These are phyloP conservation scores for Sclerotinia trifoliorum DNA, from an alignment of 2,329 filamentous ascomycete species.

Conservation along the genomic window DNA sequence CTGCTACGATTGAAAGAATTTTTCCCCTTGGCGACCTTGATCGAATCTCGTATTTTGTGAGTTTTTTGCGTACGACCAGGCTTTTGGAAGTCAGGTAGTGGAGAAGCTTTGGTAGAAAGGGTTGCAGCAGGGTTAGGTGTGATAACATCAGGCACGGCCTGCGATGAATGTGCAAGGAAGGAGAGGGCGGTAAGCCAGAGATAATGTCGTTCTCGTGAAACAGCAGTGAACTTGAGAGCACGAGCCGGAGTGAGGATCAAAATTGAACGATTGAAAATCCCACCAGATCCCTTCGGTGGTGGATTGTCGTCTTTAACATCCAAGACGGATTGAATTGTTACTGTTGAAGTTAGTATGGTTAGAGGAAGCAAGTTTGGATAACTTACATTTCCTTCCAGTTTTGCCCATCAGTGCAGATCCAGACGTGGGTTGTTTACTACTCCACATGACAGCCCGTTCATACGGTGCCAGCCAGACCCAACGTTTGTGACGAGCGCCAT, in stretches of 20 bases:
- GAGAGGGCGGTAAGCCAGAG: slow-evolving; percentile 93
- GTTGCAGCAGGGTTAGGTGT: slow-evolving; percentile 54
- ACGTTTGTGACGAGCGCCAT: slow-evolving; percentile 78
- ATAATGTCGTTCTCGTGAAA: slow-evolving; percentile 81
- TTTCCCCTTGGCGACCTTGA: slow-evolving; percentile 77
- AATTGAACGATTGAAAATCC: slow-evolving; percentile 87
- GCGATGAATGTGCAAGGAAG: slow-evolving; percentile 87
- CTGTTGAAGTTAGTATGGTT: slow-evolving; percentile 50
- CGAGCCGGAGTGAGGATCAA: slow-evolving; percentile 90
- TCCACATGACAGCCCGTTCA: slow-evolving; percentile 95
- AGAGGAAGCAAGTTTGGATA: slow-evolving; percentile 22
- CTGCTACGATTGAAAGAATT: slow-evolving; percentile 42
- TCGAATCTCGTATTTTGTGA: slow-evolving; percentile 76
- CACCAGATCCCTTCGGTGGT: slow-evolving; percentile 65
- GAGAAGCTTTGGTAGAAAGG: slow-evolving; percentile 40
- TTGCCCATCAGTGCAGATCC: slow-evolving; percentile 90
- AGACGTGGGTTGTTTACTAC: slow-evolving; percentile 90
- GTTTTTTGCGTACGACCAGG: slow-evolving; percentile 40
- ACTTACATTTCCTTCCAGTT: slow-evolving; percentile 88
- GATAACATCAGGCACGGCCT: slow-evolving; percentile 73
- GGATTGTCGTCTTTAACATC: slow-evolving; percentile 95
- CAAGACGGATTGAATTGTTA: slow-evolving; percentile 91
- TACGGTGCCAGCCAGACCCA: slow-evolving; percentile 99
- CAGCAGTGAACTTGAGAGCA: slow-evolving; percentile 91
- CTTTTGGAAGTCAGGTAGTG: slow-evolving; percentile 49